Conservation (phyloP, 164 flowering plant species). For the Magnolia officinalis region DNA sequence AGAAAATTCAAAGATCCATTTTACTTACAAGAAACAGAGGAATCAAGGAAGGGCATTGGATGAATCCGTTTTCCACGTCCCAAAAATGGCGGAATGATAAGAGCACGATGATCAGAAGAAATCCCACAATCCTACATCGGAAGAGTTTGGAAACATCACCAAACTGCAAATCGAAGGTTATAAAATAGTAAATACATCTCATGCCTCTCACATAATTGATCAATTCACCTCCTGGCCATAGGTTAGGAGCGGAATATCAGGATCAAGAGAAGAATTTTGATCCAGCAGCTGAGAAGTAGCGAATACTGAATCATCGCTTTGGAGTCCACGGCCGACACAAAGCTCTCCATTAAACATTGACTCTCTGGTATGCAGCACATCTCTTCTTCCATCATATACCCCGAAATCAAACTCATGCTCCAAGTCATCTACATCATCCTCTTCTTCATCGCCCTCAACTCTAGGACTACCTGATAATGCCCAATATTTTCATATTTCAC, state of each 20-base stretch:
- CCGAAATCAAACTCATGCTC: slow-evolving; percentile 72
- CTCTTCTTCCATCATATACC: slow-evolving; percentile 19
- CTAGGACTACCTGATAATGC: slow-evolving; percentile 72
- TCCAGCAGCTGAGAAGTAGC: slow-evolving; percentile 24
- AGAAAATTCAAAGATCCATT: slow-evolving; percentile 1
- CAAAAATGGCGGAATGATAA: slow-evolving; percentile 66
- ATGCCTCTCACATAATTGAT: neutral
- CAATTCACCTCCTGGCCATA: slow-evolving; percentile 70
- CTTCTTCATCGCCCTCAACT: slow-evolving; percentile 97
- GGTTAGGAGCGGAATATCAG: slow-evolving; percentile 75
- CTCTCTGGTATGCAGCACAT: slow-evolving; percentile 43
- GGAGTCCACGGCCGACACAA: slow-evolving; percentile 42
- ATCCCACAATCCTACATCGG: slow-evolving; percentile 59
- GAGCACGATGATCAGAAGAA: slow-evolving; percentile 81
- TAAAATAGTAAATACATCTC: neutral
- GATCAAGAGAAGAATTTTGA: slow-evolving; percentile 35
- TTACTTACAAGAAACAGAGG: slow-evolving; percentile 61
- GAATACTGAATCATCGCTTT: slow-evolving; percentile 24
- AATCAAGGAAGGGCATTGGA: slow-evolving; percentile 61
- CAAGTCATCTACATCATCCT: slow-evolving; percentile 87
- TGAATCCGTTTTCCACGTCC: slow-evolving; percentile 62
- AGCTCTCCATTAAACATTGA: slow-evolving; percentile 43
- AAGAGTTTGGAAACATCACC: neutral
- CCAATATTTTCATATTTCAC: neutral
- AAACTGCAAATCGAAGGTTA: neutral